Percentiles rank a stretch among this genome's conserved stretches.
Conservation (phyloP, 1,284 basidiomycete species). For the Papiliotrema fonsecae region DNA sequence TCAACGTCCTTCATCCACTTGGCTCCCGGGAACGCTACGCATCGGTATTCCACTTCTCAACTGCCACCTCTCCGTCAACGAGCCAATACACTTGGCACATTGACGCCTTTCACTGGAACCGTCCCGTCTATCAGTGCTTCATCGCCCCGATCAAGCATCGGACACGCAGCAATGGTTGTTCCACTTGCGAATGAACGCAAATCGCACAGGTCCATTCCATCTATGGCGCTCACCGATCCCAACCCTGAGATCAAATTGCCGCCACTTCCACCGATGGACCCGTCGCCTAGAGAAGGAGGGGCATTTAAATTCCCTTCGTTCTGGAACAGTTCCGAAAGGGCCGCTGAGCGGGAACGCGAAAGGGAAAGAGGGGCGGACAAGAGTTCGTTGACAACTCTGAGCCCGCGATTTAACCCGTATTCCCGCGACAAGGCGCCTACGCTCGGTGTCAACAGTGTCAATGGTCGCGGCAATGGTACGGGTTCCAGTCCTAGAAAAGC, state of each 20-base stretch:
- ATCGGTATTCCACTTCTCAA: neutral
- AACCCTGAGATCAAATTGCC: neutral
- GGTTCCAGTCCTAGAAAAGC: neutral
- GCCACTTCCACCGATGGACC: conserved; percentile 1
- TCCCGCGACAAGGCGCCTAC: neutral
- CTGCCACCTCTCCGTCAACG: conserved; percentile 1
- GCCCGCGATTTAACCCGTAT: conserved; percentile 3
- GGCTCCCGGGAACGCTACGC: neutral
- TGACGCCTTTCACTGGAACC: neutral
- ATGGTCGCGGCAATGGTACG: neutral
- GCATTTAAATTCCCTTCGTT: conserved; percentile 1
- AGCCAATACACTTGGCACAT: neutral
- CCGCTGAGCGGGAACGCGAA: too few relatives aligned
- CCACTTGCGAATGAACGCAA: too few relatives aligned
- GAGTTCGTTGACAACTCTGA: neutral
- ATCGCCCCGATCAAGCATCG: neutral
- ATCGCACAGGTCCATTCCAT: neutral
- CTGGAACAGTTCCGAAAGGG: neutral
- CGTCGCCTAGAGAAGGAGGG: neutral
- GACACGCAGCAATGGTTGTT: neutral
- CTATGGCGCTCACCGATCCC: neutral
- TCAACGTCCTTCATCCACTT: neutral
- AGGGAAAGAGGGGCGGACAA: neutral
- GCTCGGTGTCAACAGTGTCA: neutral
- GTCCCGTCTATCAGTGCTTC: neutral